Evolutionary conservation across 345 rosid species (phyloP).

Genomic region (Conringia planisiliqua): DNA sequence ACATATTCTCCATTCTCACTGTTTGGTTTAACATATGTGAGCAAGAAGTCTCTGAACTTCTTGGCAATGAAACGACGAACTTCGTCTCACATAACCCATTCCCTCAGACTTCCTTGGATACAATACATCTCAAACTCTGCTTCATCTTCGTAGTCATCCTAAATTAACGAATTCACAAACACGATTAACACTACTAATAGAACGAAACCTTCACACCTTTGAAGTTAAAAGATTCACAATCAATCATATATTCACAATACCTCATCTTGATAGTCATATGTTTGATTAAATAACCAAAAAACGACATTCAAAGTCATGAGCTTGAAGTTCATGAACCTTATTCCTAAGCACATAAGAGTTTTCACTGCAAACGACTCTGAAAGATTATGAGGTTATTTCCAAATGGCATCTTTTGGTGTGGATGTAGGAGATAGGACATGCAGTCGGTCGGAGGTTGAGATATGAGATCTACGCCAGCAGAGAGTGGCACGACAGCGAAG

Average conservation of each 20-base stretch:
- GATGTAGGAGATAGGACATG: too few species aligned
- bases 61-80: constrained; percentile 86
- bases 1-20: constrained; percentile 75
- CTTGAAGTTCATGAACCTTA: too few species aligned
- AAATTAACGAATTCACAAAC: not conserved
- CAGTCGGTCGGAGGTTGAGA: too few species aligned
- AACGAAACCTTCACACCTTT: not conserved
- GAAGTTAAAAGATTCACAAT: not conserved
- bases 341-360: too few species aligned
- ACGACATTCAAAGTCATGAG: too few species aligned
- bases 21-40: constrained; percentile 70
- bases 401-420: too few species aligned
- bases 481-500: too few species aligned
- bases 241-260: constrained; percentile 24
- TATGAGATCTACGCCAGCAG: too few species aligned
- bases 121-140: constrained; percentile 89
- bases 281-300: too few species aligned
- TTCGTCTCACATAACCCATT: constrained; percentile 98
- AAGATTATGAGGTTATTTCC: too few species aligned
- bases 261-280: constrained; percentile 75
- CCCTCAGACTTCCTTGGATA: constrained; percentile 87
- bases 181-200: not conserved
- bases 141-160: constrained; percentile 84
- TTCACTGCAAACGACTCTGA: too few species aligned
- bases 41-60: constrained; percentile 85